A percentile compares a stretch with the other conserved stretches of the same genome.
These are phyloP conservation scores for Linnemannia zychae DNA, from an alignment of 192 early-diverging fungal species.

Conservation along the genomic window DNA sequence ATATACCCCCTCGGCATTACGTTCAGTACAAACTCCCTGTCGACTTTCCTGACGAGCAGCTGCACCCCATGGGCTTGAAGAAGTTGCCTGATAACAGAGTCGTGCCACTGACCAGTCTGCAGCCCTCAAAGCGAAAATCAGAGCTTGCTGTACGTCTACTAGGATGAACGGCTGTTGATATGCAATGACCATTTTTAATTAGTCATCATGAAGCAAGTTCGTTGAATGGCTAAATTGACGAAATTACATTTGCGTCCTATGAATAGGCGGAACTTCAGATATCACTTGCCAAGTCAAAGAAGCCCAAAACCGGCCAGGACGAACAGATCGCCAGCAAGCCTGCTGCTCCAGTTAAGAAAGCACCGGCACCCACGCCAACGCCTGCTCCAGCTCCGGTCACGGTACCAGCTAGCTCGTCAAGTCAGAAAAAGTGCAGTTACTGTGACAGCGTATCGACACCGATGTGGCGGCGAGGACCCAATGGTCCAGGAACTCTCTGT, in stretches of 20 bases:
- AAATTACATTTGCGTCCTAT: not conserved
- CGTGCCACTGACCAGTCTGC: slow-evolving; percentile 15
- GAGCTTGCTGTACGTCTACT: slow-evolving; percentile 6
- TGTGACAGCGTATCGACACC: slow-evolving; percentile 76
- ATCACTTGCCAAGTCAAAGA: not conserved
- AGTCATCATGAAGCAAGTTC: too few species aligned
- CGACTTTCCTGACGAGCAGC: slow-evolving; percentile 33
- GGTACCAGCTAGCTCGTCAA: not conserved
- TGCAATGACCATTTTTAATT: too few species aligned
- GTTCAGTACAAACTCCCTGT: slow-evolving; percentile 41
- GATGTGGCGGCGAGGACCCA: slow-evolving; percentile 83
- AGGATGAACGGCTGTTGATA: not conserved
- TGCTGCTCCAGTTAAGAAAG: not conserved
- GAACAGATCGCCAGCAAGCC: not conserved
- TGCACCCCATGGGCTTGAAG: slow-evolving; percentile 25
- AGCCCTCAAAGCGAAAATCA: slow-evolving; percentile 25
- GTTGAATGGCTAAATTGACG: too few species aligned
- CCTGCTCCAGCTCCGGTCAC: not conserved
- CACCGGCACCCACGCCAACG: not conserved
- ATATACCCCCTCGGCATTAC: slow-evolving; percentile 32
- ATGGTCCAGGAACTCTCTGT: slow-evolving; percentile 78
- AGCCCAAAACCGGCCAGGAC: not conserved
- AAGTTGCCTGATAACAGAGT: slow-evolving; percentile 30
- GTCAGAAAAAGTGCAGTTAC: slow-evolving; percentile 69
- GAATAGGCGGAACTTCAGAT: not conserved